phyloP scores from a whole-genome alignment of 441 rosid genomes.

The Flueggea neowawraea region DNA sequence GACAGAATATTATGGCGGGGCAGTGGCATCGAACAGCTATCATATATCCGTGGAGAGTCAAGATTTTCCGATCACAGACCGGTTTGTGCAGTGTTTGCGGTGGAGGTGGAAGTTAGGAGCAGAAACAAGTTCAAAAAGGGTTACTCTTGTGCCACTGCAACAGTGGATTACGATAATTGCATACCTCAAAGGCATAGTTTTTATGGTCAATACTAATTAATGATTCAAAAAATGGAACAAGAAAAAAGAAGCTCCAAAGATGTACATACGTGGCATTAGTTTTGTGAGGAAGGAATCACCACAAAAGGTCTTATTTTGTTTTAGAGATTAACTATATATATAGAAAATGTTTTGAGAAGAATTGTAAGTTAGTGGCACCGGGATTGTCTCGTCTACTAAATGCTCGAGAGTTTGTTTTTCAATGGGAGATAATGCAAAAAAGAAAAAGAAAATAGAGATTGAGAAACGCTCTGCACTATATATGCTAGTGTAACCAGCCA shows the following conservation, averaged over 20 bases:
- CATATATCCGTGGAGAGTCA: slow-evolving; percentile 75
- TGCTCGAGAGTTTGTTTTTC: no score
- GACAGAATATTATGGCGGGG: slow-evolving; percentile 91
- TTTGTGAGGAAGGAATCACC: neutral
- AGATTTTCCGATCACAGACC: slow-evolving; percentile 95
- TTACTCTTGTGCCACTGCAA: slow-evolving; percentile 49
- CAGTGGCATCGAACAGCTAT: slow-evolving; percentile 66
- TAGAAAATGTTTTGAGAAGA: neutral
- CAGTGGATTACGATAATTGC: slow-evolving; percentile 40
- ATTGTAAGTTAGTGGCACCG: neutral
- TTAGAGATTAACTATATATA: neutral
- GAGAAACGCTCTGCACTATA: no score
- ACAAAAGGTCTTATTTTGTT: neutral
- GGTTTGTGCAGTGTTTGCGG: slow-evolving; percentile 70
- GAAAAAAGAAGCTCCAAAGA: no score
- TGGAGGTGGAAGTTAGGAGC: slow-evolving; percentile 59
- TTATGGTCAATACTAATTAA: slow-evolving; percentile 26
- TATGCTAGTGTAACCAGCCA: no score
- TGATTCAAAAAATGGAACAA: no score
- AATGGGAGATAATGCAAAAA: no score
- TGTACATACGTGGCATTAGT: slow-evolving; percentile 1
- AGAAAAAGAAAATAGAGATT: no score
- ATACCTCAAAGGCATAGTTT: slow-evolving; percentile 68
- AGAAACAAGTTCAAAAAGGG: slow-evolving; percentile 62
- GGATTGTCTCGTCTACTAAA: no score